Evolutionary conservation across 331 rosid genomes (phyloP).

Genomic region (Cucumis variabilis): DNA sequence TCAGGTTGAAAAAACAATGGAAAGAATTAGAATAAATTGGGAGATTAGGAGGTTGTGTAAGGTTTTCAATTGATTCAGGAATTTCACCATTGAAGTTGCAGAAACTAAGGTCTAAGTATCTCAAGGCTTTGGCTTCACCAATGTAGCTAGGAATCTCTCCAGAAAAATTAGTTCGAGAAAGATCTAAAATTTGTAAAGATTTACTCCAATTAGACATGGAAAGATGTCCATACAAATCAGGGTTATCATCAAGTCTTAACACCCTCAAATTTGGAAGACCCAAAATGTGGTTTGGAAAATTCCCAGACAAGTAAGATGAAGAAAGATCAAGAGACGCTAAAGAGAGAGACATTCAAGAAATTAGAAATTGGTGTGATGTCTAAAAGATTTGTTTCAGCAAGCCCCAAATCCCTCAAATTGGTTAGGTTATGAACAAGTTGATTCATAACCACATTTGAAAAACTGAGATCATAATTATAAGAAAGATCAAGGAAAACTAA

Average conservation of each 20-base stretch:
- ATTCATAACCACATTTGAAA: not conserved
- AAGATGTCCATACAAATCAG: not conserved
- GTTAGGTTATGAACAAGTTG: not conserved
- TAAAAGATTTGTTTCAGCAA: not conserved
- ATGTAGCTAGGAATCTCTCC: not conserved
- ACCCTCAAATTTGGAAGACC: not conserved
- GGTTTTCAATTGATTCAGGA: not conserved
- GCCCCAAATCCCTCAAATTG: not conserved
- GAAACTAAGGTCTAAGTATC: not conserved
- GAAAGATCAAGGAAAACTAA: conserved; percentile 17
- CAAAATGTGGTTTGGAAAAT: not conserved
- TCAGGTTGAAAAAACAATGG: not conserved
- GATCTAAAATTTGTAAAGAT: not conserved
- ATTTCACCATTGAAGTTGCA: not conserved
- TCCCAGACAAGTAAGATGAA: not conserved
- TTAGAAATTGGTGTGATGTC: not conserved
- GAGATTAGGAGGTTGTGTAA: not conserved
- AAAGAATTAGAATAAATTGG: too few species aligned
- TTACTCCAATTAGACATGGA: not conserved
- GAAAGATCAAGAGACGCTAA: not conserved
- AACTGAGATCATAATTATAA: not conserved
- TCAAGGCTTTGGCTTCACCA: not conserved
- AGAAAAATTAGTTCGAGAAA: not conserved
- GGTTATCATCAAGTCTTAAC: not conserved
- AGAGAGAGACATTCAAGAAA: not conserved